These are phyloP conservation scores for Hagleromyces aurorensis DNA, from an alignment of 805 yeast species.

Conservation along the genomic window DNA sequence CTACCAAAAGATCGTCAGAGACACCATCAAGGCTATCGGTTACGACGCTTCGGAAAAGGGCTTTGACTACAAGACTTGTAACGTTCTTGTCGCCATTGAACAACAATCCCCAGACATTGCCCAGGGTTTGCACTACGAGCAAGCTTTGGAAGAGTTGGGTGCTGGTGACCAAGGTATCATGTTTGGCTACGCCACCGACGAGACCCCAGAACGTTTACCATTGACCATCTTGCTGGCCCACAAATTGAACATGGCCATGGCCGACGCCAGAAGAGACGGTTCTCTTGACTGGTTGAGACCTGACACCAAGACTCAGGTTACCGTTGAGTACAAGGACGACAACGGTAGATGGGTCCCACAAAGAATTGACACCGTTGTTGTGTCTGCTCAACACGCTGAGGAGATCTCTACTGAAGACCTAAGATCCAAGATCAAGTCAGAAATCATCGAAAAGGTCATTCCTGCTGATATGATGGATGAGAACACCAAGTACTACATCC, in stretches of 20 bases:
- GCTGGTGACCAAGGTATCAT: slow-evolving; percentile 99
- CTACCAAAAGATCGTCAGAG: slow-evolving; percentile 96
- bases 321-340: slow-evolving; percentile 90
- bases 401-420: slow-evolving; percentile 89
- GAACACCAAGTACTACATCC: slow-evolving; percentile 94
- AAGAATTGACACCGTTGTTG: slow-evolving; percentile 96
- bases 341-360: slow-evolving; percentile 92
- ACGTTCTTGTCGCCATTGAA: slow-evolving; percentile 97
- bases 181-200: slow-evolving; percentile 99
- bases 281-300: slow-evolving; percentile 96
- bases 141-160: slow-evolving; percentile 94
- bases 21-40: slow-evolving; percentile 97
- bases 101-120: slow-evolving; percentile 99
- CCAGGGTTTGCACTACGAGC: slow-evolving; percentile 95
- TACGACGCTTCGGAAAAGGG: slow-evolving; percentile 95
- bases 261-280: slow-evolving; percentile 96
- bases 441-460: slow-evolving; percentile 85
- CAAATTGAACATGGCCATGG: slow-evolving; percentile 93
- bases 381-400: slow-evolving; percentile 97
- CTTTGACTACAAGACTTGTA: slow-evolving; percentile 98
- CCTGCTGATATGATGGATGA: slow-evolving; percentile 88
- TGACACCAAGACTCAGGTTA: slow-evolving; percentile 99
- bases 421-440: slow-evolving; percentile 66
- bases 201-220: slow-evolving; percentile 96
- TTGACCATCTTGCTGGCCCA: slow-evolving; percentile 91